Base-by-base conservation (phyloP, 2,329 filamentous ascomycete genomes). In the Nemania serpens region DNA sequence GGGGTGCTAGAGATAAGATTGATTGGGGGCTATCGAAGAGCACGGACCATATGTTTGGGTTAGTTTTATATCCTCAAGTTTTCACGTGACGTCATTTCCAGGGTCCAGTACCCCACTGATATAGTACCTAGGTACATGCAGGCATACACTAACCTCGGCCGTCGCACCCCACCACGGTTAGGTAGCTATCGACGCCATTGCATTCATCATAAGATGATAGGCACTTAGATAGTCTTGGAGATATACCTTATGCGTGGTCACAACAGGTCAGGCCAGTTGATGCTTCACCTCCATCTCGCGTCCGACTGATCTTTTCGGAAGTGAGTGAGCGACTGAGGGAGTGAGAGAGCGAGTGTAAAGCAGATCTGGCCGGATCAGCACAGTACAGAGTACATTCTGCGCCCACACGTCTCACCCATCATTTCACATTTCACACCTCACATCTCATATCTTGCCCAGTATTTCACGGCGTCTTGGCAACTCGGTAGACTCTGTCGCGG, bases 1-100 rank as follows among this genome's bases (percentile, higher is more conserved):
- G 25, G 25, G 25, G 25, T 29, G 25, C 25, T 29, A 7, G 7
- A 29, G 25, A 29, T 29, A 29, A 29, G 25, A 29, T 29, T 29
- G 25, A 29, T 29, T 29, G 25, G 25, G 25, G 25, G 7, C 25
- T 29, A 29, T 29, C 25, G 4, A 7, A 29, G 25, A 29, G 25
- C 25, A 29, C 25, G 25, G 7, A 29, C 25, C 25, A 29, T 29
- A 29, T 29, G 25, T 29, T 29, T 29, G 7, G 25, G 25, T 7
- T 29, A 29, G 25, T 7, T 11, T 17, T 17, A 41, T n/a, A n/a
- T n/a, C n/a, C n/a, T n/a, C n/a, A n/a, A n/a, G n/a, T n/a, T n/a
- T n/a, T n/a, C n/a, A n/a, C 9, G 39, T 37, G 54, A 62, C 59
- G 60, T 62, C 60, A 62, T 62, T 48, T 45, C 52, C 46, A 55